A percentile compares a stretch with the other conserved stretches of the same genome.
Conservation (phyloP, 345 rosid species). For the Linum lewisii region DNA sequence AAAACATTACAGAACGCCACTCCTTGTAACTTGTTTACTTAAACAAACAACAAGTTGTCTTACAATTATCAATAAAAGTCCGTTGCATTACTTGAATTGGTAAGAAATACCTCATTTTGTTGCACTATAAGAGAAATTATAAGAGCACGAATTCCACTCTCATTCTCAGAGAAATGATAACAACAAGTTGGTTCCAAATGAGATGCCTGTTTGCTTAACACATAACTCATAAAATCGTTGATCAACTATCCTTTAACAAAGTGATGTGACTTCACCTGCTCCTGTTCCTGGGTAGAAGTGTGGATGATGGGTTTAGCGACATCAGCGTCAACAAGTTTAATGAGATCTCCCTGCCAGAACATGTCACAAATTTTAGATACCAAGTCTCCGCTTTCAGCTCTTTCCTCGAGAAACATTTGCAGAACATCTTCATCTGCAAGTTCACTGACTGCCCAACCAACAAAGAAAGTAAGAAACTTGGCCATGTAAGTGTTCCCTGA, state of each 20-base stretch:
- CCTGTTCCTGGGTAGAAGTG: slow-evolving; percentile 12
- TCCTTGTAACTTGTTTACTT: too few relatives aligned
- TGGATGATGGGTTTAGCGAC: slow-evolving; percentile 15
- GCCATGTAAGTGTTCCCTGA: background rate
- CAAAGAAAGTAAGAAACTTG: background rate
- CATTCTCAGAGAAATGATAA: background rate
- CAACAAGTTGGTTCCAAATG: background rate
- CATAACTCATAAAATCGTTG: background rate
- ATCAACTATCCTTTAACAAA: background rate
- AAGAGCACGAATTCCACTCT: background rate
- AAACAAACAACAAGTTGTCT: too few relatives aligned
- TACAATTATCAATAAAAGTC: too few relatives aligned
- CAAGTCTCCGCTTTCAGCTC: slow-evolving; percentile 71
- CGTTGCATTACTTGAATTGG: too few relatives aligned
- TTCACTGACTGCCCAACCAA: slow-evolving; percentile 33
- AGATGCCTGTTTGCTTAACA: too few relatives aligned
- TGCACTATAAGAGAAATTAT: too few relatives aligned
- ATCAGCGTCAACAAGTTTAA: slow-evolving; percentile 33
- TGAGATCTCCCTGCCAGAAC: slow-evolving; percentile 45
- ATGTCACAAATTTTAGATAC: slow-evolving; percentile 66
- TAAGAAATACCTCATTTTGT: too few relatives aligned
- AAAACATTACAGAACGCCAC: too few relatives aligned
- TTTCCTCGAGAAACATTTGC: slow-evolving; percentile 62
- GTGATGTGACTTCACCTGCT: slow-evolving; percentile 22
- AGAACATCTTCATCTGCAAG: slow-evolving; percentile 60